Conservation (phyloP, 805 yeast genomes). For the Wickerhamiella spandovensis region DNA sequence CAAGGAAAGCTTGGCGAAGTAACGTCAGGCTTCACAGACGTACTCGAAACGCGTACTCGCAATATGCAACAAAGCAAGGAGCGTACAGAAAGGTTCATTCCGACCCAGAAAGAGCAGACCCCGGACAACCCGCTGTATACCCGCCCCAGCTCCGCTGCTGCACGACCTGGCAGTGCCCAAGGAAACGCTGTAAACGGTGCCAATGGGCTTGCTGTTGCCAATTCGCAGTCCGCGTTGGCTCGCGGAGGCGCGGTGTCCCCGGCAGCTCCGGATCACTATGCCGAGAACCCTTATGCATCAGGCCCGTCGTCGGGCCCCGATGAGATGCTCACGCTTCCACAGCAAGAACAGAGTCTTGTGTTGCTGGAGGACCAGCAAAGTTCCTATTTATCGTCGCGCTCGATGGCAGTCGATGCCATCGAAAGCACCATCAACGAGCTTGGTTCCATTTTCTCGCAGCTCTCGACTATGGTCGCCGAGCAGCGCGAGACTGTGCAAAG, state of each 20-base stretch:
- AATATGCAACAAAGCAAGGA: slow-evolving; percentile 68
- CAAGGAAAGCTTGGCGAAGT: slow-evolving; percentile 86
- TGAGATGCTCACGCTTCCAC: slow-evolving; percentile 60
- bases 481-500: slow-evolving; percentile 94
- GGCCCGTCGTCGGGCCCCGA: slow-evolving; percentile 21
- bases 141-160: background rate
- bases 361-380: slow-evolving; percentile 72
- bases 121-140: slow-evolving; percentile 26
- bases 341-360: slow-evolving; percentile 71
- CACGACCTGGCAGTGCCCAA: background rate
- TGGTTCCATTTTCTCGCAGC: slow-evolving; percentile 84
- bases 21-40: slow-evolving; percentile 80
- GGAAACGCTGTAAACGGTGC: background rate
- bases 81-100: slow-evolving; percentile 72
- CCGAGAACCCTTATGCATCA: slow-evolving; percentile 18
- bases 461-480: slow-evolving; percentile 95
- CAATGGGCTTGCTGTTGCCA: background rate
- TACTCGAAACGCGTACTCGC: slow-evolving; percentile 75
- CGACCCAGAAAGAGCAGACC: slow-evolving; percentile 25
- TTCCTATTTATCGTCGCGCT: slow-evolving; percentile 68
- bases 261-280: background rate
- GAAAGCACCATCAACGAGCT: slow-evolving; percentile 96
- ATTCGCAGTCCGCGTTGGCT: background rate
- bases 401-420: slow-evolving; percentile 85
- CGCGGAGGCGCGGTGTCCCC: background rate